Evolutionary conservation across 2,329 filamentous ascomycete species (phyloP), one percentile per base, ranked within the genome.

Genomic region (Hypoxylon sp.): DNA sequence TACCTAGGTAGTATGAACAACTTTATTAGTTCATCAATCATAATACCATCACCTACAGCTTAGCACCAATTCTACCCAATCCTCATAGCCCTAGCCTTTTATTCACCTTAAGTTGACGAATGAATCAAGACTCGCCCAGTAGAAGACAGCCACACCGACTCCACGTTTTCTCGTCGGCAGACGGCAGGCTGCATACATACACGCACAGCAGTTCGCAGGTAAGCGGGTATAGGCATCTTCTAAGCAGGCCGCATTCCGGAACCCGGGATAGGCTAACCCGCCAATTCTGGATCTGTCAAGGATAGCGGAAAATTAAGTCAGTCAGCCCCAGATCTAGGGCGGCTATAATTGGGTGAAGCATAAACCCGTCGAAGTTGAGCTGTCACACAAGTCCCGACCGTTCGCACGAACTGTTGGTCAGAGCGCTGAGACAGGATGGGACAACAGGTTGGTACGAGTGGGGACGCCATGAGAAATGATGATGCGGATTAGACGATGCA

Each of bases 371-470:
- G 41, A 70, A 69, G 69, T 68, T 71, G 71, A 73, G 63, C 61
- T 73, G 70, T 74, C 71, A 70, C 73, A 73, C 69, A 61, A 54
- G 51, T 70, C 71, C 70, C 68, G 71, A 70, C 67, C 56, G 70
- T 63, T 68, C 68, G 72, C 71, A 74, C 70, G 76, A 79, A 78
- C 77, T 68, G 70, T 67, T 77, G 74, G 75, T 61, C 75, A 73
- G 65, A 72, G 75, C 75, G 71, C 69, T 61, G 67, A 75, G 69
- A 74, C 73, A 75, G 66, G 57, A 65, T 37, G 66, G 66, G 23
- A 21, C 27, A 41, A 41, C 52, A 45, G 37, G 45, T 23, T 41
- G 30, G 54, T 51, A 50, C 57, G 47, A 48, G 61, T 67, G 55
- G 62, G 48, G 55, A 68, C 29, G 41, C 30, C 37, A 59, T 67